These are phyloP conservation scores for Aspergillus chevalieri DNA, from an alignment of 2,329 filamentous ascomycete genomes.

Conservation along the genomic window DNA sequence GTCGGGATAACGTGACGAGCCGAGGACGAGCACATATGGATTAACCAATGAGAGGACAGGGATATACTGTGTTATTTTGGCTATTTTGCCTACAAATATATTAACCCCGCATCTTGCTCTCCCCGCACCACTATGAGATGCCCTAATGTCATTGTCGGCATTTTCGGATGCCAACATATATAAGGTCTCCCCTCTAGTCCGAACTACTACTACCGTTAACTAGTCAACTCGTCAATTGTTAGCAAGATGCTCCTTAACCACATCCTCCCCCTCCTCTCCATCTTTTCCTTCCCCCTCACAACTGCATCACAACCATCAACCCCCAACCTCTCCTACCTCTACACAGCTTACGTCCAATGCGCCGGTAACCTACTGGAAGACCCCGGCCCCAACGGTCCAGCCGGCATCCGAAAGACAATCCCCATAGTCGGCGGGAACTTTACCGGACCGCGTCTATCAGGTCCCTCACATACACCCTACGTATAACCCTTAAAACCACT, in stretches of 20 bases:
- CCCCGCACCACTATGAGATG: neutral
- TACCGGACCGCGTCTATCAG: constrained; percentile 16
- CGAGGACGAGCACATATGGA: neutral
- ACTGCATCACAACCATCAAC: neutral
- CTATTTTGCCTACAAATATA: no score
- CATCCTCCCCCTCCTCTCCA: neutral
- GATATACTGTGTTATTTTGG: neutral
- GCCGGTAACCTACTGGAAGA: constrained; percentile 12
- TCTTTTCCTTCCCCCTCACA: neutral
- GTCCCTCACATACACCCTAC: neutral
- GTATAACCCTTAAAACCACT: neutral
- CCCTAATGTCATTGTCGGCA: no score
- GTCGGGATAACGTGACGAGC: neutral
- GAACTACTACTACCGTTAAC: neutral
- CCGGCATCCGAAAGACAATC: constrained; percentile 17
- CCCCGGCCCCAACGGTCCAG: constrained; percentile 6
- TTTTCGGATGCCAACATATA: no score
- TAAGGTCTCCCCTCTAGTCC: neutral
- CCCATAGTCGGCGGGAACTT: constrained; percentile 24
- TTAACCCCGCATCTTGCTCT: neutral
- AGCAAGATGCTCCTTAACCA: neutral
- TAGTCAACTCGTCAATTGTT: neutral
- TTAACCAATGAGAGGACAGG: neutral
- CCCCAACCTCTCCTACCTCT: constrained; percentile 17
- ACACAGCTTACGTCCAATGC: constrained; percentile 19